Base-by-base conservation (phyloP, 1,139 yeast genomes). In the Nakaseomyces delphensis region DNA sequence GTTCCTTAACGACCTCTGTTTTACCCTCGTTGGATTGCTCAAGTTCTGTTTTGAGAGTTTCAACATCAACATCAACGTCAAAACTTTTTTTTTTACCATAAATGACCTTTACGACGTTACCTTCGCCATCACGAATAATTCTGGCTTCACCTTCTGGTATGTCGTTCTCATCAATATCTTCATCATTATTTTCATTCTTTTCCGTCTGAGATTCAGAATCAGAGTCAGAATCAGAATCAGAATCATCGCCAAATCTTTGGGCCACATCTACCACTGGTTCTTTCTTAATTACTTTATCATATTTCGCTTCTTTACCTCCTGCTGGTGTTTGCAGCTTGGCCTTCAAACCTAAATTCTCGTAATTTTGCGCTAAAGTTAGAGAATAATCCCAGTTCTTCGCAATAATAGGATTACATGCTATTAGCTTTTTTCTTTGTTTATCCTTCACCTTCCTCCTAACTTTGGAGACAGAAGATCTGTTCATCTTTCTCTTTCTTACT, bases 331-430 rank as follows among this genome's bases (percentile, higher is more conserved):
- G 83, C 32, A 87, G 64, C 55, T 77, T 77, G 3, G 85, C 72
- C 38, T 78, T 69, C 45, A 89, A 68, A 2, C 97, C 97, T 29
- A 91, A 67, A 50, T 70, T 74, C 56, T 79, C 79, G 62, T 84
- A 84, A 59, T 91, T 91, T 60, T 91, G 97, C 45, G 79, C 73
- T 46, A 89, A 67, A 0, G 98, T 89, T 49, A 82, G 70, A 18
- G 76, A 73, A 48, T 79, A 73, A 65, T 91, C 96, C 98, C 98
- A 91, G 63, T 87, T 76, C 27, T 78, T 84, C 6, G 86, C 93
- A 51, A 91, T 83, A 51, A 91, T 75, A 3, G 95, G 86, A 60
- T 86, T 84, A 1, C 83, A 70, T 4, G 40, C 28, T 27, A 27
- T 66, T 13, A 33, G 27, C 37, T 33, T 33, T 51, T 77, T 70